Conservation (phyloP, 1,284 basidiomycete species). For the Rhodotorula sp. region DNA sequence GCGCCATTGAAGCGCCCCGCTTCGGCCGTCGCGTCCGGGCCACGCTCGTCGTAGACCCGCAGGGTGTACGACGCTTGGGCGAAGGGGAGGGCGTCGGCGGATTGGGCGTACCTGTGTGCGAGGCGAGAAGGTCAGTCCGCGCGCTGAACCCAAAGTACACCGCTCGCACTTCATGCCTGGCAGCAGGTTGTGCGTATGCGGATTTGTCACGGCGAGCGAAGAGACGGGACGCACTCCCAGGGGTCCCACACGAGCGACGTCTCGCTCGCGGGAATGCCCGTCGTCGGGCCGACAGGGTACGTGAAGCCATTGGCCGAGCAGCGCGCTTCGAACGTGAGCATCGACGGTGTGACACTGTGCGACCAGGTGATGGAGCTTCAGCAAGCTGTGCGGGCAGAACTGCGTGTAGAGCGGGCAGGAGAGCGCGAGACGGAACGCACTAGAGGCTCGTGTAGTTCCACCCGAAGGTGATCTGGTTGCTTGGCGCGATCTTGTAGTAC, state of each 20-base stretch:
- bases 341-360: constrained; percentile 60
- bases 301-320: constrained; percentile 79
- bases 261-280: constrained; percentile 66
- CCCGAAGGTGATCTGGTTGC: constrained; percentile 77
- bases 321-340: constrained; percentile 76
- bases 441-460: constrained; percentile 82
- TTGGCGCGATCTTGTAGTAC: constrained; percentile 77
- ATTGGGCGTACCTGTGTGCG: constrained; percentile 61
- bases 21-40: constrained; percentile 60
- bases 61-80: constrained; percentile 74
- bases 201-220: no score
- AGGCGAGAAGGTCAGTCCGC: not conserved
- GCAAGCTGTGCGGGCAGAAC: not conserved
- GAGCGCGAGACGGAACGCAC: constrained; percentile 7
- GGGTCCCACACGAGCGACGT: constrained; percentile 78
- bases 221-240: constrained; percentile 53
- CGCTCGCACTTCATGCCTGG: no score
- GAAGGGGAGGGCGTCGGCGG: constrained; percentile 66
- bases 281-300: constrained; percentile 67
- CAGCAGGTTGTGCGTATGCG: no score
- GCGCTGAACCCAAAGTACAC: not conserved
- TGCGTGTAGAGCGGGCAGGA: not conserved
- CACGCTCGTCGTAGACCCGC: constrained; percentile 75
- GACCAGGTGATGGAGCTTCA: not conserved
- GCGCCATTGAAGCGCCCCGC: constrained; percentile 67